A percentile compares a stretch with the other conserved stretches of the same genome.
Evolutionary conservation across 352 stramenopile species (phyloP).

Genomic region (Pythium phragmiticola): DNA sequence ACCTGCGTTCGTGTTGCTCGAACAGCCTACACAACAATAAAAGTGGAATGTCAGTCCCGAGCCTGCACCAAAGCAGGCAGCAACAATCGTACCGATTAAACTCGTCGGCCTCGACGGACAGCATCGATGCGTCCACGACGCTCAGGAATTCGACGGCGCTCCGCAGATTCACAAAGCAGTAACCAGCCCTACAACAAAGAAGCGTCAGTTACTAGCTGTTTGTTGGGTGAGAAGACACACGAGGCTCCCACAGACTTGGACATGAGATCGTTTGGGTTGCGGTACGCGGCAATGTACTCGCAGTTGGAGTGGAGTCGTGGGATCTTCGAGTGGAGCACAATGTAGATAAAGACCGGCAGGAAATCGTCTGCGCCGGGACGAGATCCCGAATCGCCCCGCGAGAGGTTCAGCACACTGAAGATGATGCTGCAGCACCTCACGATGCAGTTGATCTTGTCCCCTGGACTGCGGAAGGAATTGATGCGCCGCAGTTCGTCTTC

Average conservation of each 20-base stretch:
- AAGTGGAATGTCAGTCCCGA: too few relatives aligned
- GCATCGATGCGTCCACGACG: conserved; percentile 80
- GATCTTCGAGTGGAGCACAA: conserved; percentile 89
- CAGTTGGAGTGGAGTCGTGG: conserved; percentile 87
- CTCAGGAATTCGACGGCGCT: conserved; percentile 90
- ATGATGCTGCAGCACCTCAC: conserved; percentile 88
- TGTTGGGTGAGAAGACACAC: not conserved
- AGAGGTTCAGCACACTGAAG: conserved; percentile 87
- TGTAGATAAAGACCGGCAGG: conserved; percentile 92
- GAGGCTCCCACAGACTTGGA: conserved; percentile 59
- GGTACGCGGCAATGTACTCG: conserved; percentile 90
- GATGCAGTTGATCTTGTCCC: conserved; percentile 91
- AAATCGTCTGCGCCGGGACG: conserved; percentile 89
- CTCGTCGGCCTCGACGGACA: conserved; percentile 76
- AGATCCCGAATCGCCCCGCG: conserved; percentile 58
- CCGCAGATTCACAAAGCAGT: conserved; percentile 91
- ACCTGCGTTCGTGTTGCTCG: conserved; percentile 18
- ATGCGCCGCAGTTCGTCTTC: conserved; percentile 90
- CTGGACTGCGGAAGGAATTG: conserved; percentile 78
- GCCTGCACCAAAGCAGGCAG: not conserved
- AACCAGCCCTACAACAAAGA: conserved; percentile 57
- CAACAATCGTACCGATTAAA: conserved; percentile 59
- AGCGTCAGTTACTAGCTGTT: not conserved
- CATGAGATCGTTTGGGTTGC: conserved; percentile 88
- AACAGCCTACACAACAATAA: conserved; percentile 18